Evolutionary conservation across 306 rosid species (phyloP), one percentile per base, ranked within the genome.

Genomic region (Calophaca sinica): DNA sequence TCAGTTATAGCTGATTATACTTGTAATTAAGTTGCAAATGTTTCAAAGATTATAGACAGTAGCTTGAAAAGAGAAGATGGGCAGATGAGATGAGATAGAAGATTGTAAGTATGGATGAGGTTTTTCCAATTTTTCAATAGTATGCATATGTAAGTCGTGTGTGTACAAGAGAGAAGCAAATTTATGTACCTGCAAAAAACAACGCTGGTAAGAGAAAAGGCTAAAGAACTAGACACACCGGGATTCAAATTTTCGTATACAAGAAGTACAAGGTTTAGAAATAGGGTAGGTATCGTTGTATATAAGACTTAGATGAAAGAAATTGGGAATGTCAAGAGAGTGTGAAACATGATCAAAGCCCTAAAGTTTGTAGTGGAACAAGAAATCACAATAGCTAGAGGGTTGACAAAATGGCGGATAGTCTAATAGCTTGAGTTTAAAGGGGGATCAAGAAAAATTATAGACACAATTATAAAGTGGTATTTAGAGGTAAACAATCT

Each of bases 41-140:
- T 42, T 66, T 72, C 5, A 28, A 74, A 72, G n/a, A 38, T 63
- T 51, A 3, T 62, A 62, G 38, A 48, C 69, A 55, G 50, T 38
- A 69, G 46, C 74, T 26, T 28, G 3, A 72, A 72, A 80, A 62
- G 62, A 32, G 74, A 36, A 50, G 36, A 62, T 53, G 39, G 53
- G 72, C 54, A 46, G 38, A 51, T 14, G 67, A 55, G 69, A 36
- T 5, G 57, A 54, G 59, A 20, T 46, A 29, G 60, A 46, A 29
- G 60, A 46, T 33, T 55, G 29, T 29, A 63, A 44, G 29, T 63
- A 20, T 32, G 52, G 33, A 31, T 52, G 35, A 9, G 33, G 1
- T 59, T 62, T 48, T 52, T 14, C 20, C n/a, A 0, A 7, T 61
- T 5, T 41, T 53, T 71, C 32, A 41, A 42, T 41, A 10, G 32